Evolutionary conservation across 2,329 filamentous ascomycete species (phyloP).

Genomic region (Eurotiales sp.): DNA sequence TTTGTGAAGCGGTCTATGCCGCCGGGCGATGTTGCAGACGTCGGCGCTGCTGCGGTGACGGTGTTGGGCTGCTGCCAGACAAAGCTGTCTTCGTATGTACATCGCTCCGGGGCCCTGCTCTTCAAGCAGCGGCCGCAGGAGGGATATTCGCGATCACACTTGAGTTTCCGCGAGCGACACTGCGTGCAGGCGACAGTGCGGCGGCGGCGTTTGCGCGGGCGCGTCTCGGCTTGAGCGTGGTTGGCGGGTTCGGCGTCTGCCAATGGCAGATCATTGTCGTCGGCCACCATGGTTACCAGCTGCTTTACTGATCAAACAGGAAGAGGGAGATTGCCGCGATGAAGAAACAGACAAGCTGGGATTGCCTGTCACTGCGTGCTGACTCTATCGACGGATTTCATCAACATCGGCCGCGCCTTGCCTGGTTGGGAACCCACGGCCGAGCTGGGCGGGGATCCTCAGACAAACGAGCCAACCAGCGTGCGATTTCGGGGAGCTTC

Average conservation of each 20-base stretch:
- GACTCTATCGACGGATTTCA: no score
- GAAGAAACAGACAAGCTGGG: not conserved
- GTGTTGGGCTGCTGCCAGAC: conserved; percentile 37
- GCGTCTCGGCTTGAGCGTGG: conserved; percentile 12
- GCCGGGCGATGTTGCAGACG: conserved; percentile 11
- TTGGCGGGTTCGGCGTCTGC: conserved; percentile 3
- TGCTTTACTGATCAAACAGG: no score
- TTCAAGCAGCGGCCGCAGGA: conserved; percentile 38
- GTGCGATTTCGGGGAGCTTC: no score
- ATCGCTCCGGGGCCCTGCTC: conserved; percentile 31
- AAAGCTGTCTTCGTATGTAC: conserved; percentile 40
- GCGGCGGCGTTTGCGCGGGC: conserved; percentile 35
- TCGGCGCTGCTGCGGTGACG: conserved; percentile 20
- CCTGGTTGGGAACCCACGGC: no score
- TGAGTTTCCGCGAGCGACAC: conserved; percentile 41
- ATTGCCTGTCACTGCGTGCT: no score
- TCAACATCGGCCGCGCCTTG: no score
- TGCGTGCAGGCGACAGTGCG: conserved; percentile 41
- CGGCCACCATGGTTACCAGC: not conserved
- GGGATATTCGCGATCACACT: conserved; percentile 42
- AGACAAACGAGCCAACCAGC: no score
- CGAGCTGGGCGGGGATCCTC: no score
- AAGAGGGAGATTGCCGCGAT: no score
- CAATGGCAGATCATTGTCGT: not conserved
- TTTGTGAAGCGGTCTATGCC: conserved; percentile 19